Percentiles rank a stretch among this genome's conserved stretches.
Evolutionary conservation across 2,329 filamentous ascomycete species (phyloP).

Genomic region (Dothistroma pini): DNA sequence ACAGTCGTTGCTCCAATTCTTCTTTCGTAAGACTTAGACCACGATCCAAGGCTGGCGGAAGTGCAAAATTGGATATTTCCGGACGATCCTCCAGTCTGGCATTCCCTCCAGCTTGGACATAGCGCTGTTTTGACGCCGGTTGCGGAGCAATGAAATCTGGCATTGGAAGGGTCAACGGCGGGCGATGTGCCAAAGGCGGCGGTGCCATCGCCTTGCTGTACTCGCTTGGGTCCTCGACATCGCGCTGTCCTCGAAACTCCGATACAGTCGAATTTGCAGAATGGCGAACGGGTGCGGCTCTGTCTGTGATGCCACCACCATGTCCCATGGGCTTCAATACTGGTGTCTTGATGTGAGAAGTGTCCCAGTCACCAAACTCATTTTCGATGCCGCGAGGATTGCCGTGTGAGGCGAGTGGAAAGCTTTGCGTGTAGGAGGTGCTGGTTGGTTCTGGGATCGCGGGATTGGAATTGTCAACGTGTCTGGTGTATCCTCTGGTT

Average conservation of each 20-base stretch:
- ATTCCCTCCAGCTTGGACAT: conserved; percentile 29
- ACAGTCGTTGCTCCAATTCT: conserved; percentile 11
- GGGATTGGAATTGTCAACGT: not conserved
- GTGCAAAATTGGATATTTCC: conserved; percentile 16
- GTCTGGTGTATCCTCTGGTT: not conserved
- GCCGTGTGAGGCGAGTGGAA: conserved; percentile 6
- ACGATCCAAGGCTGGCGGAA: not conserved
- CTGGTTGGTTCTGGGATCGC: not conserved
- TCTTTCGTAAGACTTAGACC: conserved; percentile 14
- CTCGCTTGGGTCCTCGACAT: not conserved
- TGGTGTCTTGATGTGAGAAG: not conserved
- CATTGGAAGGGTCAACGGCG: not conserved
- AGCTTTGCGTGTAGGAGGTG: conserved; percentile 7
- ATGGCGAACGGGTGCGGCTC: not conserved
- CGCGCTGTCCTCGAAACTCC: not conserved
- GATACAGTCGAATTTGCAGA: not conserved
- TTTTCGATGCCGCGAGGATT: conserved; percentile 5
- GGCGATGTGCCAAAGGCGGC: not conserved
- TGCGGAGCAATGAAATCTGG: conserved; percentile 24
- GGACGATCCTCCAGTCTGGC: conserved; percentile 24
- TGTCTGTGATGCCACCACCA: not conserved
- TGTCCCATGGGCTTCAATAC: not conserved
- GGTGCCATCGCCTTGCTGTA: not conserved
- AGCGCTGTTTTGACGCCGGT: conserved; percentile 25
- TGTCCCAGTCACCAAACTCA: conserved; percentile 5